A percentile compares a stretch with the other conserved stretches of the same genome.
phyloP scores from a whole-genome alignment of 2,329 filamentous ascomycete genomes.

The Fusarium poae region DNA sequence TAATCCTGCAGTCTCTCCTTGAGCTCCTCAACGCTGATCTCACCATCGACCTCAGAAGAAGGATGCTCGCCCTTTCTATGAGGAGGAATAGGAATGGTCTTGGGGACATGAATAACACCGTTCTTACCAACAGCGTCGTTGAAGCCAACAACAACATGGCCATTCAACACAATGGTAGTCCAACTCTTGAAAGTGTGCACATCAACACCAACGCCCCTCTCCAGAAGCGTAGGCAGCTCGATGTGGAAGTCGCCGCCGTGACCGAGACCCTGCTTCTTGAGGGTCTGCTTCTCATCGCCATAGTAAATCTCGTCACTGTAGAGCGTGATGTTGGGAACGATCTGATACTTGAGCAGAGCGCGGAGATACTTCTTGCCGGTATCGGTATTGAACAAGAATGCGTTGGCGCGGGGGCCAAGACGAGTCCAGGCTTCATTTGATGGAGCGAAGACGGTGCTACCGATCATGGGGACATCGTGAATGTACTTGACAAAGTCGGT shows the following conservation, averaged over 20 bases:
- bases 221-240: constrained; percentile 79
- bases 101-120: constrained; percentile 85
- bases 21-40: constrained; percentile 50
- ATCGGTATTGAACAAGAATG: constrained; percentile 84
- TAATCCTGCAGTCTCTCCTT: constrained; percentile 50
- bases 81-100: constrained; percentile 81
- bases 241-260: constrained; percentile 62
- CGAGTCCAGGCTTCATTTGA: constrained; percentile 83
- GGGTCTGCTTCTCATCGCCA: constrained; percentile 39
- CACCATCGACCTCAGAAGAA: constrained; percentile 19
- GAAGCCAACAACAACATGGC: constrained; percentile 72
- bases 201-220: constrained; percentile 77
- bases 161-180: constrained; percentile 81
- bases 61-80: constrained; percentile 55
- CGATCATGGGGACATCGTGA: constrained; percentile 66
- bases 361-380: constrained; percentile 80
- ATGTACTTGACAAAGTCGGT: constrained; percentile 76
- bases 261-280: constrained; percentile 42
- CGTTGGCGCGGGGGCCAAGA: constrained; percentile 77
- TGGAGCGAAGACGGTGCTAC: constrained; percentile 85
- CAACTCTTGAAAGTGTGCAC: constrained; percentile 76
- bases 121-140: constrained; percentile 80
- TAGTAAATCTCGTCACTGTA: constrained; percentile 87
- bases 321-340: constrained; percentile 78
- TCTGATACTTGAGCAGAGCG: constrained; percentile 83